Evolutionary conservation across 495 filamentous ascomycete species (phyloP), one percentile per base, ranked within the genome.

Genomic region (Tuber borchii): DNA sequence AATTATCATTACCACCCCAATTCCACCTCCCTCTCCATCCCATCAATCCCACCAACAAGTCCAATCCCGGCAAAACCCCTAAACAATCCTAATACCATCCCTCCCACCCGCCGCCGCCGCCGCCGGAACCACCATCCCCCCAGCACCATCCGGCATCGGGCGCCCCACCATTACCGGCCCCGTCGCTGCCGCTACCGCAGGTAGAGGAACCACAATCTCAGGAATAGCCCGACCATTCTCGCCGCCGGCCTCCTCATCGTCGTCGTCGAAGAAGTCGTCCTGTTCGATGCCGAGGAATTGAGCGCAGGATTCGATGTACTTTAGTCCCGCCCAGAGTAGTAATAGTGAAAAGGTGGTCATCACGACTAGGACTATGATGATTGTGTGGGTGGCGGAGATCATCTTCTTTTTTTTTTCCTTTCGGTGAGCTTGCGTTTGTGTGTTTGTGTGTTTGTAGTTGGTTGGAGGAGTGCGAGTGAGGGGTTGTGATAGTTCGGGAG

Each of bases 271-370:
- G 31, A 34, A 51, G 31, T 22, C 39, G 40, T 70, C 70, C 19
- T 68, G 75, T 26, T 42, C 42, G 2, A 74, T 6, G 14, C 51
- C 69, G 22, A 74, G 22, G 39, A 75, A 79, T 19, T 43, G 72
- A 0, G 77, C 70, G 42, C 77, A 79, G 19, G 76, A 16, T 19
- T 79, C 69, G 48, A 79, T 78, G 26, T 75, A 78, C 56, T 71
- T 37, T 2, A 79, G 72, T 5, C 72, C 69, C 0, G 48, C n/a
- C 61, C 76, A 79, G 26, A 79, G 22, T 1, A 76, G 46, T 3
- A 39, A 1, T 31, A 79, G 20, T 2, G 56, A 46, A 4, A 79
- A n/a, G 40, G 51, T 3, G 9, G 51, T 31, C 51, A 61, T 26
- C 1, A 61, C 10, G 10, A 61, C 22, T 14, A 73, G 2, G 45